These are phyloP conservation scores for Cladophialophora immunda DNA, from an alignment of 2,329 filamentous ascomycete genomes.

Conservation along the genomic window DNA sequence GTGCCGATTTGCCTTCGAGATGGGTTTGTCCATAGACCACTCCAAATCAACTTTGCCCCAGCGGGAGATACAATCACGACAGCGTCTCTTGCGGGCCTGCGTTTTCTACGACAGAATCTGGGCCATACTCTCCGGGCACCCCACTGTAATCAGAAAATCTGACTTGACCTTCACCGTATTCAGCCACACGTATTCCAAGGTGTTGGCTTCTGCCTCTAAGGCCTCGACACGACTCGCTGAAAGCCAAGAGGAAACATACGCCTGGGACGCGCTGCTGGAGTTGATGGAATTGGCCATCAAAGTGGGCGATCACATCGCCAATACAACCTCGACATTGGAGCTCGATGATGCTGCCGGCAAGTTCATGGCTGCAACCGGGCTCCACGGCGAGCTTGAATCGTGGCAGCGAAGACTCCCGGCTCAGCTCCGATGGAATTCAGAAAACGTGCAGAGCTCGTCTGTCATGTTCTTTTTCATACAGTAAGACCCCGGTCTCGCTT, in stretches of 20 bases:
- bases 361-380: not conserved
- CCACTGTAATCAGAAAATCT: not conserved
- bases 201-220: not conserved
- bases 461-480: conserved; percentile 1
- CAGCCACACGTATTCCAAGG: not conserved
- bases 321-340: not conserved
- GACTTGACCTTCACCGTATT: not conserved
- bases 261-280: not conserved
- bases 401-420: not conserved
- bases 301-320: not conserved
- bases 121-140: conserved; percentile 5
- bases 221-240: not conserved
- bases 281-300: conserved; percentile 5
- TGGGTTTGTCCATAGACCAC: not conserved
- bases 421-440: not conserved
- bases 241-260: not conserved
- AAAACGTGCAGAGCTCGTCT: not conserved
- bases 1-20: conserved; percentile 2
- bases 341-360: not conserved
- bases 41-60: not conserved
- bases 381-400: conserved; percentile 1
- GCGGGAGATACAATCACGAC: not conserved
- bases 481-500: not conserved
- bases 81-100: not conserved
- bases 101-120: conserved; percentile 13